Percentiles rank a stretch among this genome's conserved stretches.
These are phyloP conservation scores for Pythium sukuiense DNA, from an alignment of 352 stramenopile species.

Conservation along the genomic window DNA sequence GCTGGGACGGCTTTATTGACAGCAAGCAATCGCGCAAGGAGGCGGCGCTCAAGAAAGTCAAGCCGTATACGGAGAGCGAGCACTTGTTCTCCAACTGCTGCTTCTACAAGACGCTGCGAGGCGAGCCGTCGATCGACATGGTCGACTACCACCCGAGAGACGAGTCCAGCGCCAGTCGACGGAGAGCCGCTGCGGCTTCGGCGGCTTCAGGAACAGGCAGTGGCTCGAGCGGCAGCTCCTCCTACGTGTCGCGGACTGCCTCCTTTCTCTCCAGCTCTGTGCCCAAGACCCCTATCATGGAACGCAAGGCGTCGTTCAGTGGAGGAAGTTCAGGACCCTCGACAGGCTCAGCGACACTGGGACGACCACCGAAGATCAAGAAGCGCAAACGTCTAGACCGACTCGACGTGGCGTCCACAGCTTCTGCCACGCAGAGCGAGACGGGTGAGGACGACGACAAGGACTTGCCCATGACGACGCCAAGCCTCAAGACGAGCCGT, in stretches of 20 bases:
- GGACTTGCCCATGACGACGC: slow-evolving; percentile 9
- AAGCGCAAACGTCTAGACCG: slow-evolving; percentile 24
- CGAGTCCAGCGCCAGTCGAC: slow-evolving; percentile 19
- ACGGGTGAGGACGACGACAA: slow-evolving; percentile 30
- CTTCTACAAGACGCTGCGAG: slow-evolving; percentile 53
- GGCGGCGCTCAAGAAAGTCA: slow-evolving; percentile 71
- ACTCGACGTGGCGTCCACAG: slow-evolving; percentile 9
- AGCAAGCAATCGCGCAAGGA: slow-evolving; percentile 79
- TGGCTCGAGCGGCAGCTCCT: not conserved
- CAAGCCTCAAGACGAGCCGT: slow-evolving; percentile 18
- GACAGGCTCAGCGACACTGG: slow-evolving; percentile 18
- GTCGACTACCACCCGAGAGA: slow-evolving; percentile 44
- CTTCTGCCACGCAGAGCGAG: slow-evolving; percentile 29
- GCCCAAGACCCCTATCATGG: not conserved
- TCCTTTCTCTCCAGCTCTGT: not conserved
- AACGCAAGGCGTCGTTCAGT: slow-evolving; percentile 27
- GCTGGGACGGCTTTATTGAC: slow-evolving; percentile 88
- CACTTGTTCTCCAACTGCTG: slow-evolving; percentile 81
- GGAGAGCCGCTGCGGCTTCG: not conserved
- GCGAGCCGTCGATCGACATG: slow-evolving; percentile 54
- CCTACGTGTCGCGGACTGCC: not conserved
- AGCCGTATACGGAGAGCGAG: slow-evolving; percentile 75
- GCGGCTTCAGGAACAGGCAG: not conserved
- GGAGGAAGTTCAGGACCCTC: slow-evolving; percentile 5
- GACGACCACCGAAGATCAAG: slow-evolving; percentile 25